Conservation (phyloP, 169 alveolate species). For the Cryptosporidium ryanae region DNA sequence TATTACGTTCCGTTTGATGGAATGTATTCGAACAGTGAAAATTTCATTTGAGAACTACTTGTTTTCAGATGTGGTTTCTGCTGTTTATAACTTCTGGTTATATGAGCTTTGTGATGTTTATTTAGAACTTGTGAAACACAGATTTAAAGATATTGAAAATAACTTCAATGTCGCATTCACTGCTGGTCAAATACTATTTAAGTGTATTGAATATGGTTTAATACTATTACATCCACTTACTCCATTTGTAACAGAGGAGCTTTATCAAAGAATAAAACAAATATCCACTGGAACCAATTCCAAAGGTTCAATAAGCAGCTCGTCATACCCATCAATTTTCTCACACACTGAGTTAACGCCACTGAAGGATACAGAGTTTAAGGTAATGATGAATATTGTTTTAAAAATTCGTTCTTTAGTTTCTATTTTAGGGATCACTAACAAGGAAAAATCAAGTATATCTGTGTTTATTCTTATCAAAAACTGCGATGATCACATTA, state of each 20-base stretch:
- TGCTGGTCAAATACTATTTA: conserved; percentile 80
- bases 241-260: conserved; percentile 98
- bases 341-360: conserved; percentile 79
- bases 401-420: conserved; percentile 76
- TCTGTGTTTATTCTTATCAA: conserved; percentile 20
- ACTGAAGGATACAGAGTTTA: conserved; percentile 36
- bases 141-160: conserved; percentile 77
- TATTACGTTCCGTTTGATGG: conserved; percentile 92
- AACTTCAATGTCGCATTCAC: conserved; percentile 80
- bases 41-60: conserved; percentile 89
- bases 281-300: conserved; percentile 63
- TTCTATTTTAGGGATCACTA: conserved; percentile 65
- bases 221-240: conserved; percentile 96
- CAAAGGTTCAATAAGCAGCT: conserved; percentile 75
- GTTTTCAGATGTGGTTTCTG: conserved; percentile 94
- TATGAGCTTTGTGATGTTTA: conserved; percentile 97
- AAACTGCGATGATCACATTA: conserved; percentile 15
- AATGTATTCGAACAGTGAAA: conserved; percentile 82
- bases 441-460: conserved; percentile 38
- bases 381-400: conserved; percentile 49
- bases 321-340: conserved; percentile 21
- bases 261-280: conserved; percentile 92
- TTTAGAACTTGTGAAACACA: conserved; percentile 93
- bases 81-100: conserved; percentile 94
- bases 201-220: conserved; percentile 82